phyloP scores from a whole-genome alignment of 2,329 filamentous ascomycete species.

The Pseudogymnoascus sp. region DNA sequence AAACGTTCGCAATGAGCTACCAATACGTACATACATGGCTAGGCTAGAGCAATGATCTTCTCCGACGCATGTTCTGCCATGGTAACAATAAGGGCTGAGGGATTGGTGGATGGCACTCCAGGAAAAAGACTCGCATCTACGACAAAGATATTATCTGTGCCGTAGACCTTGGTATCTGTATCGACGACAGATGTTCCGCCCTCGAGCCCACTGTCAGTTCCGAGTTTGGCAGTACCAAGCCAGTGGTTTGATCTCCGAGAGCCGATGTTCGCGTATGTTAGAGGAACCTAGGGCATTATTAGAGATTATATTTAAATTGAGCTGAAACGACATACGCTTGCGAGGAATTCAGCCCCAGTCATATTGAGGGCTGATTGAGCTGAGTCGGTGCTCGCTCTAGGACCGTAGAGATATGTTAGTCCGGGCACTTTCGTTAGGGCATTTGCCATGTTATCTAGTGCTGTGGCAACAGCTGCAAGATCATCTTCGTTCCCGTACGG shows the following conservation, averaged over 20 bases:
- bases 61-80: conserved; percentile 53
- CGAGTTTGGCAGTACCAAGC: conserved; percentile 53
- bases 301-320: neutral
- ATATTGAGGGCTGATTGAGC: conserved; percentile 14
- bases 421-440: conserved; percentile 45
- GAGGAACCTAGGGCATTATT: neutral
- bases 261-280: neutral
- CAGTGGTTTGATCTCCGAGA: conserved; percentile 34
- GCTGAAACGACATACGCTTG: neutral
- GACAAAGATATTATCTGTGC: conserved; percentile 60
- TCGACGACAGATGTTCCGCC: conserved; percentile 54
- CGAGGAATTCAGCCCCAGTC: neutral
- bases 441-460: conserved; percentile 51
- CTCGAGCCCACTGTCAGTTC: conserved; percentile 44
- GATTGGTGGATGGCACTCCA: conserved; percentile 61
- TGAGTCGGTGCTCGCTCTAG: conserved; percentile 42
- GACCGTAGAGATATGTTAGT: conserved; percentile 49
- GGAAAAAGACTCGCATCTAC: conserved; percentile 63
- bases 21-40: neutral
- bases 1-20: neutral
- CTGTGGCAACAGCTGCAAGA: conserved; percentile 53
- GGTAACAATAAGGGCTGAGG: conserved; percentile 55
- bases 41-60: conserved; percentile 37
- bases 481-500: conserved; percentile 56
- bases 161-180: conserved; percentile 54